Conservation (phyloP, 768 basidiomycete genomes). For the Paxillus involutus region DNA sequence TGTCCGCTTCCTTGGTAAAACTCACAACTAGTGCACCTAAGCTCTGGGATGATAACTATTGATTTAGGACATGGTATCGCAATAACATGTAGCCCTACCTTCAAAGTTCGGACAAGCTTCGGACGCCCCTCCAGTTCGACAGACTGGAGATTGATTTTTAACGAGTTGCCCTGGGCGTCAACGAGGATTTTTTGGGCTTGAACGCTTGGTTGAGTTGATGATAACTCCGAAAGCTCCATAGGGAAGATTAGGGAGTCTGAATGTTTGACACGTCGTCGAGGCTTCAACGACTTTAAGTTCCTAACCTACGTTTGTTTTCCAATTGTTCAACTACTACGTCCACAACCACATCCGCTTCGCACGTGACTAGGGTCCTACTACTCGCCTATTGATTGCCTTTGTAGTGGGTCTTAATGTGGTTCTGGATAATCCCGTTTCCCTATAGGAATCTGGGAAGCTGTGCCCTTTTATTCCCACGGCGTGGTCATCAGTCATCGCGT, state of each 20-base stretch:
- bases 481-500: too few species aligned
- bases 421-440: too few species aligned
- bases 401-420: too few species aligned
- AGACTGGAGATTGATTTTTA: slow-evolving; percentile 59
- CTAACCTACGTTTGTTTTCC: too few species aligned
- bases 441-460: too few species aligned
- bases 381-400: too few species aligned
- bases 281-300: too few species aligned
- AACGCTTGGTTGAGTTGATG: slow-evolving; percentile 9
- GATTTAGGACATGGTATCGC: not conserved
- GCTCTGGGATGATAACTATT: slow-evolving; percentile 37
- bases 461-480: too few species aligned
- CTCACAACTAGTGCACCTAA: slow-evolving; percentile 54
- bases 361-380: too few species aligned
- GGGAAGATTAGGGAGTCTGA: not conserved
- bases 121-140: slow-evolving; percentile 50
- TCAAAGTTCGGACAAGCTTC: slow-evolving; percentile 49
- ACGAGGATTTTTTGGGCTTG: slow-evolving; percentile 35
- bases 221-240: slow-evolving; percentile 23
- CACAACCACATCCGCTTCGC: too few species aligned
- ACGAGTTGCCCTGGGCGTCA: slow-evolving; percentile 38
- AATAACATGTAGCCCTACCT: slow-evolving; percentile 34
- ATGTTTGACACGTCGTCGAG: too few species aligned
- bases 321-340: too few species aligned
- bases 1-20: slow-evolving; percentile 49